A percentile compares a stretch with the other conserved stretches of the same genome.
Conservation (phyloP, 768 basidiomycete genomes). For the Royoungia palumana region DNA sequence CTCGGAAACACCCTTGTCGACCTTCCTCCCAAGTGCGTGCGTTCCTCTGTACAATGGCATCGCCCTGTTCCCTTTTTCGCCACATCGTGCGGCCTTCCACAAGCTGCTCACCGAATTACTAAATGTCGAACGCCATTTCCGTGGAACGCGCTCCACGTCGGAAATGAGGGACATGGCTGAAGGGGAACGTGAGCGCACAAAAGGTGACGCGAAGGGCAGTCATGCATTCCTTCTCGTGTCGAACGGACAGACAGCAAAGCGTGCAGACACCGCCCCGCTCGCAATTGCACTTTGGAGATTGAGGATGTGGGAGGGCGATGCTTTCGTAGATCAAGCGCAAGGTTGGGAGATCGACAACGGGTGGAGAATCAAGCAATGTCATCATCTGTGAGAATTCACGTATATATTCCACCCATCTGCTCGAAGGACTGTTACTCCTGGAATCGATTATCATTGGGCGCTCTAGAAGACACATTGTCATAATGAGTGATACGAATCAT, state of each 20-base stretch:
- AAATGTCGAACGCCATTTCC: constrained; percentile 40
- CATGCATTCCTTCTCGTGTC: constrained; percentile 69
- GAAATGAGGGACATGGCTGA: background rate
- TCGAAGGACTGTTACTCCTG: too few species aligned
- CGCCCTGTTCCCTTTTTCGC: constrained; percentile 56
- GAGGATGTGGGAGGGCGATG: constrained; percentile 67
- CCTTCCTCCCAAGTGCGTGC: constrained; percentile 29
- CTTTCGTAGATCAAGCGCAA: constrained; percentile 9
- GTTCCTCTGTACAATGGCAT: constrained; percentile 71
- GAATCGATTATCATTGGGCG: too few species aligned
- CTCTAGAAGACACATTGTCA: background rate
- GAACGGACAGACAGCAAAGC: constrained; percentile 42
- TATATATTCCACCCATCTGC: background rate
- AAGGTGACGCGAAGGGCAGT: constrained; percentile 46
- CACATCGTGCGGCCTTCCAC: constrained; percentile 61
- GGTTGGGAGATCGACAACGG: constrained; percentile 39
- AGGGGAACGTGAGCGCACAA: constrained; percentile 1
- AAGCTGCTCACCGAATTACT: constrained; percentile 47
- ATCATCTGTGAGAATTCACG: constrained; percentile 2
- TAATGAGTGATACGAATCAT: constrained; percentile 16
- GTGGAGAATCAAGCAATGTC: constrained; percentile 21
- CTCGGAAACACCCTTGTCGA: constrained; percentile 12
- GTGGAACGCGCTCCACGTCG: constrained; percentile 1
- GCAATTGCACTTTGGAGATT: constrained; percentile 78
- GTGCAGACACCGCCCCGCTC: constrained; percentile 60